These are phyloP conservation scores for Phycomyces blakesleeanus DNA, from an alignment of 192 early-diverging fungal genomes.

Conservation along the genomic window DNA sequence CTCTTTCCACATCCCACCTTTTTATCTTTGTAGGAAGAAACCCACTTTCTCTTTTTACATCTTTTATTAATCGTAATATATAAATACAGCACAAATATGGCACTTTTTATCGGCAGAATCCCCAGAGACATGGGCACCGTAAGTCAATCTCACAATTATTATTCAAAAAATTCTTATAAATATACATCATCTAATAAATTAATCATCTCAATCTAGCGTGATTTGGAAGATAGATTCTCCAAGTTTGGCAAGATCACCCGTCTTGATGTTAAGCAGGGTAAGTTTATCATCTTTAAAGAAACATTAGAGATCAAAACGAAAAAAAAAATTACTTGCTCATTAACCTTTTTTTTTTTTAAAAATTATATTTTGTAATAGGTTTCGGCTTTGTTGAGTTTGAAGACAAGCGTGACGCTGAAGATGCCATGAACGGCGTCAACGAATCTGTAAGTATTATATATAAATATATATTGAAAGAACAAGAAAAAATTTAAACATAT, in stretches of 20 bases:
- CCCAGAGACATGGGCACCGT: constrained; percentile 36
- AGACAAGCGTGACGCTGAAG: constrained; percentile 45
- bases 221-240: constrained; percentile 49
- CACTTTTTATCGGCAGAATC: constrained; percentile 45
- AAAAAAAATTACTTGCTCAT: too few species aligned
- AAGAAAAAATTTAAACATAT: too few species aligned
- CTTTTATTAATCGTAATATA: too few species aligned
- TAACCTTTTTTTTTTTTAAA: too few species aligned
- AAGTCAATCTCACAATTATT: not conserved
- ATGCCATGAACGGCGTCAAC: constrained; percentile 42
- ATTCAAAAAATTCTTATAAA: too few species aligned
- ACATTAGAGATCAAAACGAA: constrained; percentile 2
- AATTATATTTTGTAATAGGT: too few species aligned
- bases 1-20: not conserved
- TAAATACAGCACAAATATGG: constrained; percentile 36
- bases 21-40: not conserved
- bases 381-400: constrained; percentile 52
- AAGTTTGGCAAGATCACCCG: constrained; percentile 53
- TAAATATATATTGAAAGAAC: constrained; percentile 3
- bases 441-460: constrained; percentile 37
- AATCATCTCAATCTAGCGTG: constrained; percentile 37
- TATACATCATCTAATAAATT: too few species aligned
- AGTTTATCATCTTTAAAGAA: too few species aligned
- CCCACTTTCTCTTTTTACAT: too few species aligned
- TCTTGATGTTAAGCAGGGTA: constrained; percentile 54